A percentile compares a stretch with the other conserved stretches of the same genome.
These are phyloP conservation scores for Mucor irregularis DNA, from an alignment of 371 early-diverging fungal genomes.

Conservation along the genomic window DNA sequence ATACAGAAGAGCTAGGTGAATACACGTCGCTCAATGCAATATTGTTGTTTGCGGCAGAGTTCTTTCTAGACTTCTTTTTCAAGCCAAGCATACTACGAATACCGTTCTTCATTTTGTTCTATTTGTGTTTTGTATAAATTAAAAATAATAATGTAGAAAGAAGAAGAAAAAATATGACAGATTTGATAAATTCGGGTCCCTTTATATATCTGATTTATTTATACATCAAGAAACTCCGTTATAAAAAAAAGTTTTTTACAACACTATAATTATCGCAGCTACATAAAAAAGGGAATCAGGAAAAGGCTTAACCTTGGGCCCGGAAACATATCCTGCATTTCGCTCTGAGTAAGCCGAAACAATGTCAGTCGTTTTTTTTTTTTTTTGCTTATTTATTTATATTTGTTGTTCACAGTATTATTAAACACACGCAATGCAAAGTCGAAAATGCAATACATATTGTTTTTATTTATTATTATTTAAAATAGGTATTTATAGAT, in stretches of 20 bases:
- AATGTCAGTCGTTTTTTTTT: neutral
- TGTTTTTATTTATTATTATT: neutral
- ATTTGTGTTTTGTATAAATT: neutral
- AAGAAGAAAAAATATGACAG: neutral
- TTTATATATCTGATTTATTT: neutral
- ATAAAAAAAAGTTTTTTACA: neutral
- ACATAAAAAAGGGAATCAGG: no score
- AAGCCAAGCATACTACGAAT: constrained; percentile 17
- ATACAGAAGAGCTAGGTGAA: constrained; percentile 20
- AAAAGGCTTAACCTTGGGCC: neutral
- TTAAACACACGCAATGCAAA: constrained; percentile 4
- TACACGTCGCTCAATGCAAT: neutral
- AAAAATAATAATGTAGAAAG: neutral
- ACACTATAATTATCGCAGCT: no score
- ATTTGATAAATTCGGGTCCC: neutral
- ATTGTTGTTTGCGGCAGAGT: neutral
- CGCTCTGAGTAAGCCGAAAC: constrained; percentile 1
- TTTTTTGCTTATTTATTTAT: neutral
- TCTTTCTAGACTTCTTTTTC: constrained; percentile 17
- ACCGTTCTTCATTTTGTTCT: constrained; percentile 1
- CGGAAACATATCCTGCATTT: constrained; percentile 2
- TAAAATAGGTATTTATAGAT: neutral
- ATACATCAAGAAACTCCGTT: neutral
- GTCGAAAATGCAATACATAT: constrained; percentile 5
- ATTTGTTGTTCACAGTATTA: neutral